Evolutionary conservation across 192 early-diverging fungal species (phyloP).

Genomic region (Gonapodya prolifera): DNA sequence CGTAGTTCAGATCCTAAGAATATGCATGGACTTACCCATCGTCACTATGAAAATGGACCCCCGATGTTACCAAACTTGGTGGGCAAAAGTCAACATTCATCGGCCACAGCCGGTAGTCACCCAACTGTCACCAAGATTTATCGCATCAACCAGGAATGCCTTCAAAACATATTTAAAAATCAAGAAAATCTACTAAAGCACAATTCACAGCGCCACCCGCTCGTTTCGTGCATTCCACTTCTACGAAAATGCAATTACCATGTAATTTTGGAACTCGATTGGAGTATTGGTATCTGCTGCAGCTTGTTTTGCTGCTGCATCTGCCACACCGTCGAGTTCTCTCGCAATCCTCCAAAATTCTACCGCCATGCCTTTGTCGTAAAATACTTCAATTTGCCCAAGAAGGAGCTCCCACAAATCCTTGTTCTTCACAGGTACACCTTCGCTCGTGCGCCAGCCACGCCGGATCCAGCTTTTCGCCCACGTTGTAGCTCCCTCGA

Average conservation of each 20-base stretch:
- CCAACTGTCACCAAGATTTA: no score
- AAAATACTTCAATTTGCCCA: background rate
- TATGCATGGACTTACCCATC: no score
- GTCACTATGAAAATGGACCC: no score
- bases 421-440: background rate
- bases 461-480: background rate
- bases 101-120: no score
- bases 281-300: background rate
- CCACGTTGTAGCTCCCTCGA: background rate
- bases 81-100: no score
- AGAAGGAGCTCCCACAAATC: background rate
- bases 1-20: no score
- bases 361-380: background rate
- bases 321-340: background rate
- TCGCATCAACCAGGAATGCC: no score
- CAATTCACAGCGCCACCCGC: no score
- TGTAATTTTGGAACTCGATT: background rate
- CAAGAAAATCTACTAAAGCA: no score
- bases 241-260: background rate
- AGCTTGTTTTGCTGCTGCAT: background rate
- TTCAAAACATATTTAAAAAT: no score
- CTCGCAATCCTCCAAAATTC: background rate
- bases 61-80: no score
- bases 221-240: no score
- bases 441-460: background rate